Evolutionary conservation across 768 basidiomycete species (phyloP), one percentile per base, ranked within the genome.

Genomic region (Chalciporus chontae): DNA sequence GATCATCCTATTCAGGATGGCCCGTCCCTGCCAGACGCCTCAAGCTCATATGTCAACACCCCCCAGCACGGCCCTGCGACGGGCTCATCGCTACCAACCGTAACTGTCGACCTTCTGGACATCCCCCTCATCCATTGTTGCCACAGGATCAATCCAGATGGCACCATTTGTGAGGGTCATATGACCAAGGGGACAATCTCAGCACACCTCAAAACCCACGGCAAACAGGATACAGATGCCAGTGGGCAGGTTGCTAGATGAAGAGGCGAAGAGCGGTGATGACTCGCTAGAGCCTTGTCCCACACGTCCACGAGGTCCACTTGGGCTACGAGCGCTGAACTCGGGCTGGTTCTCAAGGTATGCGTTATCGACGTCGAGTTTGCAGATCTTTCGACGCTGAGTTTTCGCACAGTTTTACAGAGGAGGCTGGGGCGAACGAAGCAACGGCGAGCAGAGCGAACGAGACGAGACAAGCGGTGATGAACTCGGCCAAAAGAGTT

Each of bases 171-270:
- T 27, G 17, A 19, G 0, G 31, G 0, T 1, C 15, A 0, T 0
- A 55, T 65, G 27, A 39, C 54, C 0, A 5, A 3, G 8, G 0
- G 8, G 17, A 9, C 0, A 0, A 10, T 55, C 14, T 9, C 63
- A 1, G 8, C 48, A 0, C 63, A 64, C 14, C 58, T 64, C n/a
- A n/a, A n/a, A n/a, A n/a, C n/a, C 2, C 63, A 64, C 2, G 45
- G 44, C 0, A 10, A 26, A 17, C 7, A 43, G 49, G 0, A 17
- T 45, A 32, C 10, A 0, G 0, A 0, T 64, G 63, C 9, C 15
- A 11, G 19, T 63, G 62, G 62, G 0, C 1, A 0, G 43, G 43
- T 1, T 62, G 61, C 24, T n/a, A n/a, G n/a, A n/a, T n/a, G n/a
- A n/a, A n/a, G 27, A 37, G 29, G 40, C n/a, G n/a, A n/a, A n/a